These are phyloP conservation scores for Lagenaria siceraria DNA, from an alignment of 306 rosid species.

Conservation along the genomic window DNA sequence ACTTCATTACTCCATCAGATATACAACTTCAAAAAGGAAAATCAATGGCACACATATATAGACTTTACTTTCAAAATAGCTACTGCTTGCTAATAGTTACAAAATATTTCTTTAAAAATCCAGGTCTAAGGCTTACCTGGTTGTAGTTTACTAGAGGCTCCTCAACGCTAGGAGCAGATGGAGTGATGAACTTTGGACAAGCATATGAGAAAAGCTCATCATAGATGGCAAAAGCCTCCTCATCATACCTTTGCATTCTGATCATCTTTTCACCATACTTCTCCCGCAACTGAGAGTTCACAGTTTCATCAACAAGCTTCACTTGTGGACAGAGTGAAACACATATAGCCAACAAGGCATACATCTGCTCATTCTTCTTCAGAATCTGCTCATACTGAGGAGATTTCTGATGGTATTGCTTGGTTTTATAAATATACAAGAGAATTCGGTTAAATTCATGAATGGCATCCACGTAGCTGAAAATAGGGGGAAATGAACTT, in stretches of 20 bases:
- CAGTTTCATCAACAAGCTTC: constrained; percentile 83
- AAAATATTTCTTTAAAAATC: not conserved
- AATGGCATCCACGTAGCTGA: constrained; percentile 86
- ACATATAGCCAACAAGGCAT: constrained; percentile 85
- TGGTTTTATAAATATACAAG: constrained; percentile 57
- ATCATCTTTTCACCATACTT: constrained; percentile 95
- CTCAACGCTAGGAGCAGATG: constrained; percentile 93
- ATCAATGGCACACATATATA: not conserved
- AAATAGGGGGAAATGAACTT: not conserved
- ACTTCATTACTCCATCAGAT: not conserved
- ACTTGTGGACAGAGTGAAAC: constrained; percentile 92
- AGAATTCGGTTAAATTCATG: constrained; percentile 88
- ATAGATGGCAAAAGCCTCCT: constrained; percentile 87
- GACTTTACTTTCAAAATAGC: not conserved
- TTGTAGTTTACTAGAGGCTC: constrained; percentile 90
- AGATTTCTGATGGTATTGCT: constrained; percentile 79
- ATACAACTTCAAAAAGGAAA: not conserved
- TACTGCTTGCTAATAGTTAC: not conserved
- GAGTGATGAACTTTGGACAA: constrained; percentile 94
- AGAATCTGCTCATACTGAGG: constrained; percentile 94
- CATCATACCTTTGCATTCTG: constrained; percentile 88
- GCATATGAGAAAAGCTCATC: constrained; percentile 98
- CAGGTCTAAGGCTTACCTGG: constrained; percentile 39
- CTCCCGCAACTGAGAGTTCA: constrained; percentile 79
- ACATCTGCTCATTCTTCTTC: constrained; percentile 97